Evolutionary conservation across 129 eudicot species (phyloP), one percentile per base, ranked within the genome.

Genomic region (Heracleum sosnowskyi): DNA sequence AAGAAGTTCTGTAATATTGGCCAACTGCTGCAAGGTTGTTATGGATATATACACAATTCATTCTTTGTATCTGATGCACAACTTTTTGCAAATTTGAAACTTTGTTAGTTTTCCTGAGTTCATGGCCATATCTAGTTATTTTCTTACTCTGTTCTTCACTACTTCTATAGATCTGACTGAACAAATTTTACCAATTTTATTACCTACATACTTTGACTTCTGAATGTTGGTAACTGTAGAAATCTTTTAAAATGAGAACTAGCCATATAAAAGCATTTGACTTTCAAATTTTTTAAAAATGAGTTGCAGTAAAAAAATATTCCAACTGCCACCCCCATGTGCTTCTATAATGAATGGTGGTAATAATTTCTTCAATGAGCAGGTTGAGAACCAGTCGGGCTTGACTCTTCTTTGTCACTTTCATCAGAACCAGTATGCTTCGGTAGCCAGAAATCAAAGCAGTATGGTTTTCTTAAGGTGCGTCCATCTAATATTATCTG

Each of bases 21-120:
- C 89, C 80, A 96, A 92, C 84, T 90, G 97, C 84, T 96, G 97
- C 97, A 92, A 96, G 99, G 99, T 95, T 80, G 44, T 87, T 20
- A 29, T 45, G 36, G 40, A 16, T 49, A 73, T 55, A 16, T 49
- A 73, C 34, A 47, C 49, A 70, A 71, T 17, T 34, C 39, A 47
- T 53, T 17, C 22, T 22, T 35, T 70, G 55, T 34, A 71, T 41
- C 35, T 26, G 47, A 10, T 40, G 18, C 33, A 40, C 29, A 40
- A 72, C 15, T 40, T 40, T 2, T 4, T 72, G 47, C 49, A 72
- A 40, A 22, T 72, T 36, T 22, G 1, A n/a, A 72, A 40, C 31
- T 37, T 37, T 72, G 76, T 72, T 39, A 24, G 11, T 72, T 37
- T 44, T 72, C 29, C 20, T 40, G 53, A 37, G 45, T 72, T 72